Evolutionary conservation across 306 rosid genomes (phyloP).

Genomic region (Vigna mungo): DNA sequence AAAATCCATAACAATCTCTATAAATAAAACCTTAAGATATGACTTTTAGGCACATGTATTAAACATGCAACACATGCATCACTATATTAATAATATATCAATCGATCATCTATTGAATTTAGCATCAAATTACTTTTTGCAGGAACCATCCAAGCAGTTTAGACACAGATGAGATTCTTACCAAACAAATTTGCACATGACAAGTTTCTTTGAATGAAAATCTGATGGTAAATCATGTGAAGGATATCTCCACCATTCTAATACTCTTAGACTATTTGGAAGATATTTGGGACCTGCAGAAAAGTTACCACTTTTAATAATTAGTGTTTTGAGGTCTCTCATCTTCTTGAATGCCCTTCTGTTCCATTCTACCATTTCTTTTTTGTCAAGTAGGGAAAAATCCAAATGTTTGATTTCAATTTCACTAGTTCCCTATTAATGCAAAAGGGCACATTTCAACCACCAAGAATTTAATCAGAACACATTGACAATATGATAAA

Average conservation of each 20-base stretch:
- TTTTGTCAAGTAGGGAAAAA: background rate
- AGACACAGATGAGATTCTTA: too few species aligned
- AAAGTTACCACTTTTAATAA: background rate
- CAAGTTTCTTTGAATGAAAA: conserved; percentile 11
- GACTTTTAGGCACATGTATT: too few species aligned
- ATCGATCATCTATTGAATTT: too few species aligned
- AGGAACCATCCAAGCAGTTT: too few species aligned
- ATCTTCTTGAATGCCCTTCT: conserved; percentile 12
- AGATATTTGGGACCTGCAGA: background rate
- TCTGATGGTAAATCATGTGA: conserved; percentile 8
- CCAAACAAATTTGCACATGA: background rate
- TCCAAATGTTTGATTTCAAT: conserved; percentile 2
- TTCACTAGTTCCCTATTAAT: background rate
- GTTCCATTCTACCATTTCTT: conserved; percentile 15
- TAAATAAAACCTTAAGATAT: too few species aligned
- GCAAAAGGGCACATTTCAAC: background rate
- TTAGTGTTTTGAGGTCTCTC: background rate
- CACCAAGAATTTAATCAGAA: background rate
- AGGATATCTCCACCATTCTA: conserved; percentile 24
- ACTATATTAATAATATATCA: too few species aligned
- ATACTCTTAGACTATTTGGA: conserved; percentile 1
- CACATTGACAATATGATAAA: background rate
- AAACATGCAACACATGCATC: too few species aligned
- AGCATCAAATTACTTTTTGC: accelerated
- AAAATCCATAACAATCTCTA: too few species aligned